Evolutionary conservation across 192 early-diverging fungal species (phyloP).

Genomic region (Dimargaris cristalligena): DNA sequence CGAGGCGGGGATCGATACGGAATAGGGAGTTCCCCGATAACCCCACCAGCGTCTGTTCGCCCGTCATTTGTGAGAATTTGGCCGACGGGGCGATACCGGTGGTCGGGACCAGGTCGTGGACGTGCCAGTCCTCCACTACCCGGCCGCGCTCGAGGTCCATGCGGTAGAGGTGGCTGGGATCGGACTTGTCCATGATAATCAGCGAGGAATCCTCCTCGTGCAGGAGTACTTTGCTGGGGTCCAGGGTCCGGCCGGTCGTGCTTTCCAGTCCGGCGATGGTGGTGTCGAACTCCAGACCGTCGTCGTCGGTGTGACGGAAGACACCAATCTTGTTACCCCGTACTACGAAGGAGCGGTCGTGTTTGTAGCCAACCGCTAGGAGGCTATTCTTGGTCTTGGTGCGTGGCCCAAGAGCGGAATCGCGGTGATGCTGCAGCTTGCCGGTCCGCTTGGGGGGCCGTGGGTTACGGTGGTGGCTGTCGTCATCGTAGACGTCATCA

Average conservation of each 20-base stretch:
- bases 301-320: conserved; percentile 56
- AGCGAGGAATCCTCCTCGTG: conserved; percentile 71
- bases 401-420: conserved; percentile 2
- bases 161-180: conserved; percentile 55
- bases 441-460: conserved; percentile 3
- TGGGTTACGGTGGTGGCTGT: conserved; percentile 19
- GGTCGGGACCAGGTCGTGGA: conserved; percentile 55
- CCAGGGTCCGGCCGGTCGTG: conserved; percentile 39
- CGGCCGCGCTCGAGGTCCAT: conserved; percentile 87
- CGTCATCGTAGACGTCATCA: conserved; percentile 27
- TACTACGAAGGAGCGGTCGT: conserved; percentile 78
- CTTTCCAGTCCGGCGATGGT: conserved; percentile 57
- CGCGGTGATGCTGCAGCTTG: too few species aligned
- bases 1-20: conserved; percentile 73
- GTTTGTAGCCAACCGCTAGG: conserved; percentile 69
- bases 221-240: conserved; percentile 63
- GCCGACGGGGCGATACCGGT: conserved; percentile 47
- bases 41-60: conserved; percentile 60
- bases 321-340: conserved; percentile 83
- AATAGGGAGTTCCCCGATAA: conserved; percentile 69
- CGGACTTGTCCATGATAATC: conserved; percentile 54
- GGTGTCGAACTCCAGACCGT: conserved; percentile 59
- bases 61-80: conserved; percentile 67
- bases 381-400: conserved; percentile 46
- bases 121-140: conserved; percentile 86